Evolutionary conservation across 225 moss, liverwort and hornwort genomes (phyloP).

Genomic region (Sphagnum tenellum): DNA sequence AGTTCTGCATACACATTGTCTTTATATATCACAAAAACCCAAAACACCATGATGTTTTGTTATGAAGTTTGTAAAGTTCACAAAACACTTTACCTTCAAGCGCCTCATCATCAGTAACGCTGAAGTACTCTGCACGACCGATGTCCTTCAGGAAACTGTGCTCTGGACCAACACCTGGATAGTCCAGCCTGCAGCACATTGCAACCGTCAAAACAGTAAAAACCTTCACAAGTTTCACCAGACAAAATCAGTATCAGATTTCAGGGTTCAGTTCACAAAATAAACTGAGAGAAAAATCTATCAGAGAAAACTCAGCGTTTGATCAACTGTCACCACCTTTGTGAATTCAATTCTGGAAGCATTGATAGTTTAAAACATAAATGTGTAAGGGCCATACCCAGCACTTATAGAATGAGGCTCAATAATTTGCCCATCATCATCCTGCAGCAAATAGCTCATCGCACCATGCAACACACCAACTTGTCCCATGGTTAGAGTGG

Average conservation of each 20-base stretch:
- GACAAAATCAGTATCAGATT: background rate
- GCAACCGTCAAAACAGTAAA: background rate
- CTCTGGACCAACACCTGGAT: conserved; percentile 96
- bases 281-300: no score
- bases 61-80: no score
- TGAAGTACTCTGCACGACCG: conserved; percentile 84
- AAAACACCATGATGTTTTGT: background rate
- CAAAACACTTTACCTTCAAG: conserved; percentile 48
- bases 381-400: conserved; percentile 30
- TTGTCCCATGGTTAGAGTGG: conserved; percentile 83
- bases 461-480: conserved; percentile 92
- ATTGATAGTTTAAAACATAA: background rate
- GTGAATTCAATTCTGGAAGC: background rate
- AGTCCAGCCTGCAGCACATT: conserved; percentile 61
- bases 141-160: conserved; percentile 89
- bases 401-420: conserved; percentile 99
- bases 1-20: background rate
- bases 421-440: conserved; percentile 77
- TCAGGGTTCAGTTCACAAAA: background rate
- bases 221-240: background rate
- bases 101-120: conserved; percentile 89
- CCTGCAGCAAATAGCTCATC: conserved; percentile 97
- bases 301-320: no score
- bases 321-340: no score
- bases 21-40: background rate